phyloP scores from a whole-genome alignment of 768 basidiomycete genomes.

The Wakefieldia striispora region DNA sequence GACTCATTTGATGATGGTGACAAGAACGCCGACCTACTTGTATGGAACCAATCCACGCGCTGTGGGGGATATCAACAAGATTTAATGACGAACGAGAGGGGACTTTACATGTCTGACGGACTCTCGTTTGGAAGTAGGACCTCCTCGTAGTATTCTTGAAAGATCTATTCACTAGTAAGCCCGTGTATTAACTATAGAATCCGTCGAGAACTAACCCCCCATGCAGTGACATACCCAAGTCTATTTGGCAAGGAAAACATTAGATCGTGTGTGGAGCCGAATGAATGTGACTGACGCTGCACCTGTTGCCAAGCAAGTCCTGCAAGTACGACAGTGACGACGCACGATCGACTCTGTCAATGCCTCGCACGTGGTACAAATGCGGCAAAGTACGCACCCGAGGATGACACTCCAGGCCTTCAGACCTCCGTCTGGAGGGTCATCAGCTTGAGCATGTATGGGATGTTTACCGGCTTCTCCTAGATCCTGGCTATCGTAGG shows the following conservation, averaged over 20 bases:
- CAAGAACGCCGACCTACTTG: conserved; percentile 42
- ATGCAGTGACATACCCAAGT: conserved; percentile 71
- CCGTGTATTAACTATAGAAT: neutral
- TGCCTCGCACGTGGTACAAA: too few species aligned
- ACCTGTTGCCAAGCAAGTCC: conserved; percentile 30
- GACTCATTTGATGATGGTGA: neutral
- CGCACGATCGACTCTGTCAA: conserved; percentile 3
- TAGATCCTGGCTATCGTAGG: neutral
- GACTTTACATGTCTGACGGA: conserved; percentile 62
- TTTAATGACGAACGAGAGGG: neutral
- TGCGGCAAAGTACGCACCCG: conserved; percentile 11
- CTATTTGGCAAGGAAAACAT: conserved; percentile 23
- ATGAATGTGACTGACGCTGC: conserved; percentile 35
- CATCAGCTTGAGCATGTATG: conserved; percentile 15
- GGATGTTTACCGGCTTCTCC: conserved; percentile 13
- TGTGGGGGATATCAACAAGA: conserved; percentile 25
- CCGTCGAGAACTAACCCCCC: conserved; percentile 55
- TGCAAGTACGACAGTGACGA: neutral
- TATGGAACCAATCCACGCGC: conserved; percentile 79
- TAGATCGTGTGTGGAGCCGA: neutral
- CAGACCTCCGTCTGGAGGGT: conserved; percentile 27
- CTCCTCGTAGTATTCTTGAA: conserved; percentile 70
- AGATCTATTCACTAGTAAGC: conserved; percentile 43
- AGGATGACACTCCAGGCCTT: conserved; percentile 31
- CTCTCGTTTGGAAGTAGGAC: conserved; percentile 46